Percentiles rank a stretch among this genome's conserved stretches.
These are phyloP conservation scores for Neurospora tetrasperma DNA, from an alignment of 495 filamentous ascomycete species.

Conservation along the genomic window DNA sequence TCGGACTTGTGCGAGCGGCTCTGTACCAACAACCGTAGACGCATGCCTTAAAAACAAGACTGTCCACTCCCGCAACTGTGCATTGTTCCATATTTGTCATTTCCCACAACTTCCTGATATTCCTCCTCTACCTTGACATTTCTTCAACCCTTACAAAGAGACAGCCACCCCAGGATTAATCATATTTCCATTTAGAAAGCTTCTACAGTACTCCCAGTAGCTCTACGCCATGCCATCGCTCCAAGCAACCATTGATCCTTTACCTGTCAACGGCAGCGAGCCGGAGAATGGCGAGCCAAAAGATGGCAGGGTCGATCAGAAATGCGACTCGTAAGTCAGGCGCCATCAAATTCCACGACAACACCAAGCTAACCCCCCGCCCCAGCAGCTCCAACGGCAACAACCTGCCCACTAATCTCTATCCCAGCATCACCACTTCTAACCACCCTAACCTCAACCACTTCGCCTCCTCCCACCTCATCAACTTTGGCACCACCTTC, in stretches of 20 bases:
- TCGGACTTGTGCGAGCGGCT: no score
- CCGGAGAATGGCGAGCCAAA: neutral
- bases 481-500: conserved; percentile 21
- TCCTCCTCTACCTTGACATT: no score
- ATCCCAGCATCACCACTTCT: neutral
- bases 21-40: no score
- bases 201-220: no score
- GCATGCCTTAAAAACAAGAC: no score
- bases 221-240: neutral
- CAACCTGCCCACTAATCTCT: neutral
- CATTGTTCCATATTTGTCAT: no score
- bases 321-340: neutral
- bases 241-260: neutral
- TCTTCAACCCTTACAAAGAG: no score
- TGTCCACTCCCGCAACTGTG: no score
- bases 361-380: neutral
- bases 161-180: no score
- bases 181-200: no score
- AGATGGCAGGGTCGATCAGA: neutral
- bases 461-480: conserved; percentile 15
- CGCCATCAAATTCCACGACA: neutral
- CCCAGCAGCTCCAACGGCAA: neutral
- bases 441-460: conserved; percentile 2
- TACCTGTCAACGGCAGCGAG: neutral
- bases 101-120: no score